Percentiles rank a stretch among this genome's conserved stretches.
phyloP scores from a whole-genome alignment of 164 flowering plant species.

The Tetrastigma voinierianum region DNA sequence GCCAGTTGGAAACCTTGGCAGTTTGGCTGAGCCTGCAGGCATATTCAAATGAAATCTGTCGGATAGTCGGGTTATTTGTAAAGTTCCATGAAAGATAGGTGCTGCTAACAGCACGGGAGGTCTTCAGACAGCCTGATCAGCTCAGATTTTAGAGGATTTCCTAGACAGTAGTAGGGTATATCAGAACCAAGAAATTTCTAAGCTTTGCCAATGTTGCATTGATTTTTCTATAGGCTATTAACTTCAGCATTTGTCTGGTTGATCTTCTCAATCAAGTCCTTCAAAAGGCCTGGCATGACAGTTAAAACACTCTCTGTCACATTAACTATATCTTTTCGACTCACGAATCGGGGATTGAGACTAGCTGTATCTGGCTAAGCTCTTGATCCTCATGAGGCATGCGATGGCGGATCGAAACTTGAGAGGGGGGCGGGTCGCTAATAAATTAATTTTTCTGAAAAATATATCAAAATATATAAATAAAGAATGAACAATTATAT shows the following conservation, averaged over 20 bases:
- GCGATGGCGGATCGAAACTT: too few species aligned
- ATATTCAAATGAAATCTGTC: too few species aligned
- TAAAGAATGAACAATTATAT: too few species aligned
- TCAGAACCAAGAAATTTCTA: background rate
- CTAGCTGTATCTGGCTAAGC: conserved; percentile 5
- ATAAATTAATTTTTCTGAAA: too few species aligned
- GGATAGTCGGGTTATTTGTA: background rate
- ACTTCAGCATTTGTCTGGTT: background rate
- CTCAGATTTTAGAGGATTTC: conserved; percentile 16
- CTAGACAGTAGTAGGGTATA: conserved; percentile 1
- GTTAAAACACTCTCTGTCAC: background rate
- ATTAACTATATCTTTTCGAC: conserved; percentile 2
- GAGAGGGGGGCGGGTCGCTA: too few species aligned
- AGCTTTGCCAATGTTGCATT: too few species aligned
- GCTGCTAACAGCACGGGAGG: conserved; percentile 1
- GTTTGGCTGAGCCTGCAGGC: too few species aligned
- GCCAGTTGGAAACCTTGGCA: too few species aligned
- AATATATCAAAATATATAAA: too few species aligned
- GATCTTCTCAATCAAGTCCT: conserved; percentile 14
- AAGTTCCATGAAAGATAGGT: background rate
- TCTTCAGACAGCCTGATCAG: conserved; percentile 23
- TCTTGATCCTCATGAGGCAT: background rate
- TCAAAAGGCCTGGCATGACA: conserved; percentile 17
- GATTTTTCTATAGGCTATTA: too few species aligned
- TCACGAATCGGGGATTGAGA: conserved; percentile 16